A percentile compares a stretch with the other conserved stretches of the same genome.
phyloP scores from a whole-genome alignment of 2,329 filamentous ascomycete genomes.

The Talaromyces amestolkiae region DNA sequence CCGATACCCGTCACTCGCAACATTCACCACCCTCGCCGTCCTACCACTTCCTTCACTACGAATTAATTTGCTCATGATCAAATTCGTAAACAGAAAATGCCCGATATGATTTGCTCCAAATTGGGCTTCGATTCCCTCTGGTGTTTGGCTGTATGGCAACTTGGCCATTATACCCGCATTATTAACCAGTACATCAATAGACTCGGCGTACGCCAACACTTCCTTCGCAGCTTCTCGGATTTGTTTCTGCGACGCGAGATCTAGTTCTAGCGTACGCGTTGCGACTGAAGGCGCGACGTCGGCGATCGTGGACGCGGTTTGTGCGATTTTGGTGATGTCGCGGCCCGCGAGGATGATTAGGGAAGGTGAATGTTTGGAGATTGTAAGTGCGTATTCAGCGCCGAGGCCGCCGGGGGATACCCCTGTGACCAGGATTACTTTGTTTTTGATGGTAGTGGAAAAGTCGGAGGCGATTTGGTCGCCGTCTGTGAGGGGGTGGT shows the following conservation, averaged over 20 bases:
- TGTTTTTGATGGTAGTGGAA: constrained; percentile 25
- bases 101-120: constrained; percentile 42
- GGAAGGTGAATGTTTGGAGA: constrained; percentile 35
- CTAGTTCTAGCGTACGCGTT: constrained; percentile 30
- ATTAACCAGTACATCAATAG: constrained; percentile 44
- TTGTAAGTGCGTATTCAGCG: constrained; percentile 32
- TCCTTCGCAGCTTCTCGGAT: constrained; percentile 34
- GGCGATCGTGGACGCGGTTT: constrained; percentile 28
- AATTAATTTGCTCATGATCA: constrained; percentile 35
- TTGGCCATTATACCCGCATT: constrained; percentile 44
- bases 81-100: constrained; percentile 42
- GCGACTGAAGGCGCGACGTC: constrained; percentile 22
- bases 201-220: constrained; percentile 29
- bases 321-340: constrained; percentile 32
- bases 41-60: constrained; percentile 20
- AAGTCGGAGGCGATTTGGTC: constrained; percentile 25
- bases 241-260: constrained; percentile 33
- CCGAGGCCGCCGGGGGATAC: constrained; percentile 41
- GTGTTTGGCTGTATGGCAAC: constrained; percentile 27
- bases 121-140: constrained; percentile 40
- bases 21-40: constrained; percentile 41
- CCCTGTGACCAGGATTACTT: constrained; percentile 43
- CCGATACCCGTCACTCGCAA: constrained; percentile 47
- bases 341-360: constrained; percentile 43
- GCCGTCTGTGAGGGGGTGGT: constrained; percentile 20